phyloP scores from a whole-genome alignment of 2,329 filamentous ascomycete species.

The Cadophora gregata region DNA sequence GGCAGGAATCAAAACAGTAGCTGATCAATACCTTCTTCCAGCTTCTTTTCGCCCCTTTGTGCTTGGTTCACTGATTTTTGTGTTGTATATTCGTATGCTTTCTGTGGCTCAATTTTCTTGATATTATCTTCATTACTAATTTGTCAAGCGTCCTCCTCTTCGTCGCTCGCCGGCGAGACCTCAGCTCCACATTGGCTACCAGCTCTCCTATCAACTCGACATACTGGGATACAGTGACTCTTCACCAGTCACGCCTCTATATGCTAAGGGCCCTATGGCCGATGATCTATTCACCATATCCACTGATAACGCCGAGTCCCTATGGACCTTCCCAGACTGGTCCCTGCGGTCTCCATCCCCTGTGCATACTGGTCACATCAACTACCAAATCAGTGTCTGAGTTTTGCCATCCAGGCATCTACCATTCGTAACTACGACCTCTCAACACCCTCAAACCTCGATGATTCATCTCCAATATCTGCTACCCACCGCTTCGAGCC shows the following conservation, averaged over 20 bases:
- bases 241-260: not conserved
- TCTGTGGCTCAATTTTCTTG: not conserved
- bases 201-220: not conserved
- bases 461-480: not conserved
- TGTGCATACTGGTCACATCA: not conserved
- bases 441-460: not conserved
- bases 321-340: not conserved
- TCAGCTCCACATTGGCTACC: not conserved
- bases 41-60: not conserved
- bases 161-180: not conserved
- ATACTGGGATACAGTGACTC: not conserved
- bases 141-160: not conserved
- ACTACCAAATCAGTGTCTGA: not conserved
- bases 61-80: not conserved
- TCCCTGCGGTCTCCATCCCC: not conserved
- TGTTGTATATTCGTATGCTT: not conserved
- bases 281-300: not conserved
- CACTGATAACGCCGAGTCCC: not conserved
- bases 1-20: not conserved
- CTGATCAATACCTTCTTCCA: not conserved
- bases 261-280: not conserved
- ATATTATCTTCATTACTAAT: not conserved
- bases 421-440: not conserved
- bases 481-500: not conserved
- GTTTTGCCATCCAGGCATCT: not conserved